Conservation (phyloP, 2,329 filamentous ascomycete genomes). For the Sarocladium kiliense region DNA sequence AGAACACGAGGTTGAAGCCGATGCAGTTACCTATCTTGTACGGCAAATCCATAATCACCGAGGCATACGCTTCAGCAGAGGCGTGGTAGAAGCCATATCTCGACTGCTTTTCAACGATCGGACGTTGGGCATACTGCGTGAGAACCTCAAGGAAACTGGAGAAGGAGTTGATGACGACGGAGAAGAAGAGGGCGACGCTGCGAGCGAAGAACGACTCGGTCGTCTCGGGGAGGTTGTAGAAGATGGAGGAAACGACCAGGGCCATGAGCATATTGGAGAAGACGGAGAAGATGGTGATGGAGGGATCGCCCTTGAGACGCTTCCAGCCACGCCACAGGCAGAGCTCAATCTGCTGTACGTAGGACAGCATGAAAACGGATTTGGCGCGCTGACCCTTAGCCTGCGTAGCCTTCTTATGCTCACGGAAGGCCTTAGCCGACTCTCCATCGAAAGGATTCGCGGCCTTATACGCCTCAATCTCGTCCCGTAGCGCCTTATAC, state of each 20-base stretch:
- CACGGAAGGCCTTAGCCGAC: constrained; percentile 18
- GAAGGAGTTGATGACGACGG: constrained; percentile 45
- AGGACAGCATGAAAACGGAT: constrained; percentile 43
- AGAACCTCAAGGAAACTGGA: constrained; percentile 28
- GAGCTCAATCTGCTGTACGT: constrained; percentile 38
- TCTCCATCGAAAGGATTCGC: constrained; percentile 41
- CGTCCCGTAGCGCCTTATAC: constrained; percentile 21
- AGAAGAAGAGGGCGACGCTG: constrained; percentile 42
- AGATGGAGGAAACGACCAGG: constrained; percentile 45
- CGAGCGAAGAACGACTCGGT: constrained; percentile 38
- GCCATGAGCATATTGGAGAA: constrained; percentile 40
- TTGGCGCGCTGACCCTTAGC: constrained; percentile 33
- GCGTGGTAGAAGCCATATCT: constrained; percentile 36
- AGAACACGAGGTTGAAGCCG: constrained; percentile 39
- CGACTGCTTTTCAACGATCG: constrained; percentile 33
- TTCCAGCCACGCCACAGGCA: constrained; percentile 35
- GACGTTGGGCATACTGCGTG: constrained; percentile 30
- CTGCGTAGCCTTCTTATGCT: constrained; percentile 19
- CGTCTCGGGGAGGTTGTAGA: constrained; percentile 36
- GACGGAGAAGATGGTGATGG: constrained; percentile 40
- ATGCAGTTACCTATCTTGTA: constrained; percentile 35
- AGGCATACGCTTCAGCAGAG: constrained; percentile 27
- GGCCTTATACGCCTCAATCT: constrained; percentile 32
- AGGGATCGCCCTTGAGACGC: constrained; percentile 33
- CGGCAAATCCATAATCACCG: constrained; percentile 37